These are phyloP conservation scores for Cercis canadensis DNA, from an alignment of 306 rosid genomes.

Conservation along the genomic window DNA sequence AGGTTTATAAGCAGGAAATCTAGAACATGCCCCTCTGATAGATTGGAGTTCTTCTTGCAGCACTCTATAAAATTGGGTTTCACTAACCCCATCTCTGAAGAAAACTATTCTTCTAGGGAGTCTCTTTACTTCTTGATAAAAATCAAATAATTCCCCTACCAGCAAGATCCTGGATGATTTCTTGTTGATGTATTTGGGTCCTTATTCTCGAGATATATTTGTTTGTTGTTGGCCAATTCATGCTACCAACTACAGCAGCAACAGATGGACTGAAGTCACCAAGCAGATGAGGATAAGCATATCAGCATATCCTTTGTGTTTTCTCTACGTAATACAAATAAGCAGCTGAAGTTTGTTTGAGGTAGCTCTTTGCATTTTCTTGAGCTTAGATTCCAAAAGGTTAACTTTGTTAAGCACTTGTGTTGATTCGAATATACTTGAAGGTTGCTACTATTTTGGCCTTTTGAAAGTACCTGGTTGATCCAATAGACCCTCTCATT, in stretches of 20 bases:
- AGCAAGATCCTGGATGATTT: conserved; percentile 83
- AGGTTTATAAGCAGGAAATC: conserved; percentile 71
- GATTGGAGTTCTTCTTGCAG: conserved; percentile 86
- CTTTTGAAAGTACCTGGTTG: conserved; percentile 69
- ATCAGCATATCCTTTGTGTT: conserved; percentile 93
- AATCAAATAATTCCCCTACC: conserved; percentile 80
- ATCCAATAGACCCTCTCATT: conserved; percentile 81
- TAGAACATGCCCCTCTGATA: conserved; percentile 71
- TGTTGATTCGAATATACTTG: conserved; percentile 72
- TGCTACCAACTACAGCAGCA: conserved; percentile 97
- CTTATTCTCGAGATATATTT: conserved; percentile 93
- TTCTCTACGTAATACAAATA: conserved; percentile 86
- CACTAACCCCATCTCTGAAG: conserved; percentile 97
- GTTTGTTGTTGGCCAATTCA: conserved; percentile 99
- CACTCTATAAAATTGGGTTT: conserved; percentile 86
- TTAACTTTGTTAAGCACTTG: conserved; percentile 84
- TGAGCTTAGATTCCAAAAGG: conserved; percentile 84
- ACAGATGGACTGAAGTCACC: conserved; percentile 96
- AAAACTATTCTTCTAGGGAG: conserved; percentile 84
- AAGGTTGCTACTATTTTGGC: conserved; percentile 21
- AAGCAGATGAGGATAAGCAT: conserved; percentile 98
- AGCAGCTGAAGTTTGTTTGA: conserved; percentile 90
- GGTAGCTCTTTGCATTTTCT: conserved; percentile 66
- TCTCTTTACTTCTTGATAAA: conserved; percentile 70
- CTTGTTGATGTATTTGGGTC: conserved; percentile 96